These are phyloP conservation scores for Gastrolobium bilobum DNA, from an alignment of 306 rosid species.

Conservation along the genomic window DNA sequence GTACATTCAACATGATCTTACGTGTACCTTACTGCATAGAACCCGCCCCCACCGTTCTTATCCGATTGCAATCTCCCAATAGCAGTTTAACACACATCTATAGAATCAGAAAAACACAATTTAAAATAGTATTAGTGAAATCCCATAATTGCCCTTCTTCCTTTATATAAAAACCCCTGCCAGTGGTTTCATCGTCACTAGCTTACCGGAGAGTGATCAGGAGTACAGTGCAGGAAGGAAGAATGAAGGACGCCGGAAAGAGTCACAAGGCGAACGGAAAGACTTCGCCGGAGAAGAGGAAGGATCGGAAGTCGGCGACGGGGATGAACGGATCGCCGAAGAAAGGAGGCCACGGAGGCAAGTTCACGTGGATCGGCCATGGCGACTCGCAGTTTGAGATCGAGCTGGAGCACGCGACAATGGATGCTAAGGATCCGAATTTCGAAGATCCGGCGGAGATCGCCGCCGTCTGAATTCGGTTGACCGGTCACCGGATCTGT, in stretches of 20 bases:
- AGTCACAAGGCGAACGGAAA: conserved; percentile 63
- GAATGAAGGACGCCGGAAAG: conserved; percentile 78
- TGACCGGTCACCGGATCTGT: conserved; percentile 21
- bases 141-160: conserved; percentile 44
- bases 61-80: conserved; percentile 45
- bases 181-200: accelerated
- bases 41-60: conserved; percentile 38
- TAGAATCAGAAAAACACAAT: background rate
- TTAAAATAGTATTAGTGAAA: background rate
- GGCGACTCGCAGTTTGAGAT: conserved; percentile 64
- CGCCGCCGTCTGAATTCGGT: conserved; percentile 53
- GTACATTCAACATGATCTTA: background rate
- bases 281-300: conserved; percentile 57
- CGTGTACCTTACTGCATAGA: conserved; percentile 34
- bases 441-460: conserved; percentile 78
- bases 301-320: conserved; percentile 80
- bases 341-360: conserved; percentile 95
- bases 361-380: conserved; percentile 88
- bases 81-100: conserved; percentile 33
- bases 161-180: background rate
- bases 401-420: conserved; percentile 50
- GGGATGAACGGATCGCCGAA: conserved; percentile 93
- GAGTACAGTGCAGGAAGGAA: background rate
- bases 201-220: background rate
- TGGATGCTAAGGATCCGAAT: conserved; percentile 82